Evolutionary conservation across 805 yeast species (phyloP).

Genomic region (Pichia rugopelliculosa): DNA sequence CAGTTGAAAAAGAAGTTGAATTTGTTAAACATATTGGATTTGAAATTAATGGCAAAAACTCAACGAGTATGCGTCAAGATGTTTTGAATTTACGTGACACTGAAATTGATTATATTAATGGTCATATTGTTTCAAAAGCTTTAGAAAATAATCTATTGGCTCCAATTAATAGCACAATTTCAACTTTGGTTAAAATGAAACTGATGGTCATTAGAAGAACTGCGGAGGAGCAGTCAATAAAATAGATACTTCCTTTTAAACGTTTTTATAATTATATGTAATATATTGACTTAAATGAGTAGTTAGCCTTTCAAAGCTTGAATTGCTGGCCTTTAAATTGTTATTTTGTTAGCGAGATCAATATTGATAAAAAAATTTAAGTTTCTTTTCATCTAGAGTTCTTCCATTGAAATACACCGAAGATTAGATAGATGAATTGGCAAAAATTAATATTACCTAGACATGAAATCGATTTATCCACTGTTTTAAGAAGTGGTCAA

Average conservation of each 20-base stretch:
- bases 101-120: slow-evolving; percentile 80
- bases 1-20: slow-evolving; percentile 29
- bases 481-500: slow-evolving; percentile 78
- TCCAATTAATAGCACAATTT: slow-evolving; percentile 40
- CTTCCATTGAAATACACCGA: slow-evolving; percentile 16
- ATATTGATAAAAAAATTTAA: not conserved
- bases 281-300: not conserved
- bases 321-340: no score
- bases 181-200: slow-evolving; percentile 37
- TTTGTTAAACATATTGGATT: slow-evolving; percentile 24
- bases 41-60: slow-evolving; percentile 39
- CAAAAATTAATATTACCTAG: slow-evolving; percentile 19
- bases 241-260: not conserved
- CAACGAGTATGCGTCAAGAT: slow-evolving; percentile 70
- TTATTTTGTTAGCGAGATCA: no score
- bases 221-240: not conserved
- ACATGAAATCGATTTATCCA: slow-evolving; percentile 51
- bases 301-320: not conserved
- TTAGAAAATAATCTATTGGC: slow-evolving; percentile 35
- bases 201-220: slow-evolving; percentile 15
- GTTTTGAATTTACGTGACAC: slow-evolving; percentile 46
- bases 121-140: slow-evolving; percentile 60
- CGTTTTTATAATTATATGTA: not conserved
- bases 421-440: slow-evolving; percentile 18
- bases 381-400: not conserved